A percentile compares a stretch with the other conserved stretches of the same genome.
Evolutionary conservation across 164 flowering plant genomes (phyloP).

Genomic region (Macadamia tetraphylla): DNA sequence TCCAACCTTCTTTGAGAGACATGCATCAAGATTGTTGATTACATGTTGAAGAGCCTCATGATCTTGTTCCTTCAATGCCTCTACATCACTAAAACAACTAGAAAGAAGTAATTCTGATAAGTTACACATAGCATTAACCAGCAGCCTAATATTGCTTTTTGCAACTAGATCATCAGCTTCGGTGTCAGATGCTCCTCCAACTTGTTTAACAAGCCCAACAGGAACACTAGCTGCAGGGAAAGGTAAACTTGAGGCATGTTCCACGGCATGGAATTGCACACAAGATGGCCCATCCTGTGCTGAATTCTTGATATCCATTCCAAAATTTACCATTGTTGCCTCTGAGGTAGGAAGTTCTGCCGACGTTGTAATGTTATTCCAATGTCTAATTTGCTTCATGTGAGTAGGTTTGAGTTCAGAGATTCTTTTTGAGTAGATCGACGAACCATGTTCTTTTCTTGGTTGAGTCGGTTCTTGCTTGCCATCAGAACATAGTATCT

Average conservation of each 20-base stretch:
- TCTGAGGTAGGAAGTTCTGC: constrained; percentile 5
- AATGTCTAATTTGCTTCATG: constrained; percentile 3
- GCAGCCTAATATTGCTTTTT: constrained; percentile 24
- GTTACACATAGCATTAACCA: constrained; percentile 39
- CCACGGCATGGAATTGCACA: background rate
- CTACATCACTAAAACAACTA: constrained; percentile 25
- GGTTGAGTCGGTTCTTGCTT: constrained; percentile 1
- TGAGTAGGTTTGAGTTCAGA: constrained; percentile 9
- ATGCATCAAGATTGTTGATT: constrained; percentile 37
- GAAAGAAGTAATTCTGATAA: constrained; percentile 51
- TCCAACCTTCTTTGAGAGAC: constrained; percentile 19
- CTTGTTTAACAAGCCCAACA: constrained; percentile 1
- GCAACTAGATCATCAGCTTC: constrained; percentile 8
- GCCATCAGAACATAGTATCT: constrained; percentile 17
- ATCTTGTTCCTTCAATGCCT: constrained; percentile 34
- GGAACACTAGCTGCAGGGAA: background rate
- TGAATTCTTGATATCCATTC: constrained; percentile 1
- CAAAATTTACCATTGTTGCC: background rate
- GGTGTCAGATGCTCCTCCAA: constrained; percentile 10
- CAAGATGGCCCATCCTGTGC: constrained; percentile 9
- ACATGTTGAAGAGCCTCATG: constrained; percentile 32
- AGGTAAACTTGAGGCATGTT: background rate
- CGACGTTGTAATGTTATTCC: constrained; percentile 11
- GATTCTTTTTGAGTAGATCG: constrained; percentile 2
- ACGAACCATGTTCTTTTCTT: constrained; percentile 8